Evolutionary conservation across 1,284 basidiomycete species (phyloP), one percentile per base, ranked within the genome.

Genomic region (Earliella scabrosa): DNA sequence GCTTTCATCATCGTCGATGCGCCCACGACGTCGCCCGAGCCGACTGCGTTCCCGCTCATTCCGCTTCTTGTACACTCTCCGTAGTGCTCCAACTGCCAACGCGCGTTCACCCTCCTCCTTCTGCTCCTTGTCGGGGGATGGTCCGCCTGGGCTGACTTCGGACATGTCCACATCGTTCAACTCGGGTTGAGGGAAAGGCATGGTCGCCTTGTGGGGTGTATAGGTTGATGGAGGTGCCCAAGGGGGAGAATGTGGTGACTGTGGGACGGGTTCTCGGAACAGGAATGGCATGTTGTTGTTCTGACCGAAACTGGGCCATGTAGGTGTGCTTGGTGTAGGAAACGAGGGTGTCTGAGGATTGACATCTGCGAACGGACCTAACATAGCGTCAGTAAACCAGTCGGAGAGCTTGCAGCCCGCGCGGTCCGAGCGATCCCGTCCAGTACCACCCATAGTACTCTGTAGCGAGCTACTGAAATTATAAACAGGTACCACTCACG

Each of bases 91-190:
- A 2, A 78, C 74, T 8, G 90, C 87, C 48, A 90, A 74, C 11
- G 73, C 70, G 38, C 74, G 68, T 32, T 63, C 67, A 9, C 73
- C 75, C 21, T 73, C 72, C 16, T 46, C 55, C 13, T 64, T 63
- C 50, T 77, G 76, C 29, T 70, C 70, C 57, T 75, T 76, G 7
- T 79, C 59, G 5, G 57, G 60, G 14, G 58, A 54, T 9, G 65
- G 64, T 58, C 77, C 81, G 10, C 77, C 76, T n/a, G 88, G 87
- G 65, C 85, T 89, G 13, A 74, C 71, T 51, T 91, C 90, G 7
- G 77, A 73, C 89, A 92, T 92, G 66, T 88, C 85, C 16, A 92
- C 76, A 67, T 92, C 89, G 23, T 77, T 75, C 24, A 82, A 58
- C 59, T 90, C 88, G n/a, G 74, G 75, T 9, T 75, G 68, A 32